Conservation (phyloP, 495 filamentous ascomycete species). For the Durotheca rogersii region DNA sequence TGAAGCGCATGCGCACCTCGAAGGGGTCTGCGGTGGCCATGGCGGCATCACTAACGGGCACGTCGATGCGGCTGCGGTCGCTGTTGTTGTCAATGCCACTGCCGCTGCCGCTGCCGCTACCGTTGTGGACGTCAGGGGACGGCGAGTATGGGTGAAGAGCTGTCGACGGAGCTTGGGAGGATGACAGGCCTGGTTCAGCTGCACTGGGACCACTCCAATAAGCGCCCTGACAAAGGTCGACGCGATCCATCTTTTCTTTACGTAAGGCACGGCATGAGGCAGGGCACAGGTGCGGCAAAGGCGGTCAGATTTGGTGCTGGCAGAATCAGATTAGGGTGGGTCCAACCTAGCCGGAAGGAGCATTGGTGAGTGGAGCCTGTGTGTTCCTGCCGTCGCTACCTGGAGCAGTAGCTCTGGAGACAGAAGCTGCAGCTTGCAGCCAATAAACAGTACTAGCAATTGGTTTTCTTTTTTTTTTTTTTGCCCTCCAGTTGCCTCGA, state of each 20-base stretch:
- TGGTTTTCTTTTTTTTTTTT: constrained; percentile 15
- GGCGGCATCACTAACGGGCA: constrained; percentile 20
- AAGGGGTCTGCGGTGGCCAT: constrained; percentile 95
- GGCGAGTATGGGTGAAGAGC: not conserved
- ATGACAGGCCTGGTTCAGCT: not conserved
- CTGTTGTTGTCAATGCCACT: constrained; percentile 2
- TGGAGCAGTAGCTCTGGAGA: constrained; percentile 27
- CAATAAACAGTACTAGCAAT: constrained; percentile 19
- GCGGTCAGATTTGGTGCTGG: too few relatives aligned
- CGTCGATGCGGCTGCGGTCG: not conserved
- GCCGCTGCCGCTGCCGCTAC: not conserved
- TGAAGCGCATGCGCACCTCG: constrained; percentile 97
- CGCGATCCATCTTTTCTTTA: not conserved
- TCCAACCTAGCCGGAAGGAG: too few relatives aligned
- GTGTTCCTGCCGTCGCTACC: too few relatives aligned
- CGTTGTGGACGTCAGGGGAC: not conserved
- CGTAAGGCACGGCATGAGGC: not conserved
- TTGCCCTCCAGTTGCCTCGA: constrained; percentile 10
- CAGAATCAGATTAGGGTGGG: too few relatives aligned
- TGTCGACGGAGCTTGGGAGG: not conserved
- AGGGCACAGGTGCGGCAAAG: too few relatives aligned
- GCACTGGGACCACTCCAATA: not conserved
- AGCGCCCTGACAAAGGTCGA: not conserved
- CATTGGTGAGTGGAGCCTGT: too few relatives aligned
- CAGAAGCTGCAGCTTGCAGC: constrained; percentile 20